These are phyloP conservation scores for Silene vulgaris DNA, from an alignment of 179 eudicot genomes.

Conservation along the genomic window DNA sequence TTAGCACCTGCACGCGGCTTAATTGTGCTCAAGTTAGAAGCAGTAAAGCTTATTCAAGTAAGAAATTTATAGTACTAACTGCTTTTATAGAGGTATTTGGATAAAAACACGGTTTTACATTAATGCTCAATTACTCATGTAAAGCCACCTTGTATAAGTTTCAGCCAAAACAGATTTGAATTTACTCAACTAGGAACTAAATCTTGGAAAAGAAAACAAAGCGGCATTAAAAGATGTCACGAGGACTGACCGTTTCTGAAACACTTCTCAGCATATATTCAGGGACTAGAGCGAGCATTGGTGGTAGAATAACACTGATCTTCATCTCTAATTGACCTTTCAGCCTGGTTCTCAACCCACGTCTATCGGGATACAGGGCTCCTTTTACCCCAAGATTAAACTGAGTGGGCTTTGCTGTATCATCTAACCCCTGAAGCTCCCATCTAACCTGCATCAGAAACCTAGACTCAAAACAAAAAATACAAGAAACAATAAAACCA, in stretches of 20 bases:
- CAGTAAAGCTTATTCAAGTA: background rate
- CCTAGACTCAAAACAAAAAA: background rate
- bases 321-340: slow-evolving; percentile 75
- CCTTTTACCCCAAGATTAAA: slow-evolving; percentile 70
- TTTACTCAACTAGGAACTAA: too few relatives aligned
- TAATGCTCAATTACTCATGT: too few relatives aligned
- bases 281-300: slow-evolving; percentile 58
- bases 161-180: too few relatives aligned
- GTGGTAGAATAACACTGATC: slow-evolving; percentile 63
- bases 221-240: background rate
- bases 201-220: background rate
- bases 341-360: slow-evolving; percentile 48
- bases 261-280: slow-evolving; percentile 56
- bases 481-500: background rate
- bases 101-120: too few relatives aligned
- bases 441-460: slow-evolving; percentile 53
- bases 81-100: too few relatives aligned
- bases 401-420: slow-evolving; percentile 58
- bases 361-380: slow-evolving; percentile 61
- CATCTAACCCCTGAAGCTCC: slow-evolving; percentile 79
- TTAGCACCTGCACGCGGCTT: slow-evolving; percentile 42
- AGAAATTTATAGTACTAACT: background rate
- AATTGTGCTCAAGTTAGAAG: background rate
- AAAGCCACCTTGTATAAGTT: too few relatives aligned
- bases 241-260: slow-evolving; percentile 55